phyloP scores from a whole-genome alignment of 805 yeast species.

The Candida alai region DNA sequence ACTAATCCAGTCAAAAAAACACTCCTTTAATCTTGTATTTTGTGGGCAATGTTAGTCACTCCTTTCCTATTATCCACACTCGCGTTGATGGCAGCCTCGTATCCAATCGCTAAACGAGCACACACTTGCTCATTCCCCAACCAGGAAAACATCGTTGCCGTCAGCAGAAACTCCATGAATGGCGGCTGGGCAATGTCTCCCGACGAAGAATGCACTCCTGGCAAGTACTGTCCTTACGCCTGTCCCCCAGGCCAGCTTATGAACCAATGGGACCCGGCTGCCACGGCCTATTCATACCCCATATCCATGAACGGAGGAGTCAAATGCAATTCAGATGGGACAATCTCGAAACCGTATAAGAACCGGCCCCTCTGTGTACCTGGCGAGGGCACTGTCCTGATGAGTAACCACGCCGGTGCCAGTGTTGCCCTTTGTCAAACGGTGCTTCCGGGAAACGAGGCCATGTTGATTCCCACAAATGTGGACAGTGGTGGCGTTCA shows the following conservation, averaged over 20 bases:
- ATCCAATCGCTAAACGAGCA: constrained; percentile 23
- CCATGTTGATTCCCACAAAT: constrained; percentile 84
- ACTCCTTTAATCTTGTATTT: no score
- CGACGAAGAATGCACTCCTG: constrained; percentile 68
- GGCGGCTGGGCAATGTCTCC: constrained; percentile 88
- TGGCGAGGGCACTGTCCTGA: constrained; percentile 73
- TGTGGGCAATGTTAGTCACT: no score
- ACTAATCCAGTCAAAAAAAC: no score
- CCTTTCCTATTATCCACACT: constrained; percentile 15
- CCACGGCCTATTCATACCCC: constrained; percentile 73
- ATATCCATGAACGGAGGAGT: constrained; percentile 80
- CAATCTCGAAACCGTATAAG: constrained; percentile 56
- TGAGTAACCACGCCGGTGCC: constrained; percentile 51
- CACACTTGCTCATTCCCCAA: constrained; percentile 76
- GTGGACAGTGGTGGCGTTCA: constrained; percentile 47
- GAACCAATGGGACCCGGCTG: constrained; percentile 84
- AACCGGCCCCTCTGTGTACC: constrained; percentile 63
- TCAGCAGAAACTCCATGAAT: constrained; percentile 57
- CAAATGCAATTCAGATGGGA: constrained; percentile 69
- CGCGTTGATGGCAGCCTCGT: constrained; percentile 23
- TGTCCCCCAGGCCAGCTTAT: constrained; percentile 84
- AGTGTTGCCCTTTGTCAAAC: constrained; percentile 88
- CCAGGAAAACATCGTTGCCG: constrained; percentile 63
- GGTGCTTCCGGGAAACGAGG: constrained; percentile 91
- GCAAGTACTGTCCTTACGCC: constrained; percentile 88